These are phyloP conservation scores for Babesia ovis DNA, from an alignment of 169 alveolate species.

Conservation along the genomic window DNA sequence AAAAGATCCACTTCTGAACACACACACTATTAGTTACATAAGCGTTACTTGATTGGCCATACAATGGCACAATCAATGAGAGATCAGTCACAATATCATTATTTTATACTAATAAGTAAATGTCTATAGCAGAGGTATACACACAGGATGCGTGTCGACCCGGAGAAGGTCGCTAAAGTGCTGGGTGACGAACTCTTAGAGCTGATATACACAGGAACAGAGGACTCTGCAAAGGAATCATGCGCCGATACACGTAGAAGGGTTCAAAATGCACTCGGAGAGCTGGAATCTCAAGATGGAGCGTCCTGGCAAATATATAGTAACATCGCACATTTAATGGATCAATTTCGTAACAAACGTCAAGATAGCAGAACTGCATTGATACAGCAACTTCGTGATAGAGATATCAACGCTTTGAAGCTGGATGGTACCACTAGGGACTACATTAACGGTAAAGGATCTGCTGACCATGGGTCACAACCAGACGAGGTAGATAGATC, in stretches of 20 bases:
- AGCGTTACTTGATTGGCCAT: too few relatives aligned
- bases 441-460: slow-evolving; percentile 19
- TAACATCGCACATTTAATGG: not conserved
- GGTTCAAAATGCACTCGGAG: not conserved
- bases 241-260: not conserved
- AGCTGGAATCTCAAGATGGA: slow-evolving; percentile 6
- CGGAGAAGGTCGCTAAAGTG: slow-evolving; percentile 6
- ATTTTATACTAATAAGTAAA: too few relatives aligned
- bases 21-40: too few relatives aligned
- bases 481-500: slow-evolving; percentile 63
- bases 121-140: too few relatives aligned
- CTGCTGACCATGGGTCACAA: not conserved
- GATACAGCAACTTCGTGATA: not conserved
- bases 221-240: slow-evolving; percentile 9
- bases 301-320: not conserved
- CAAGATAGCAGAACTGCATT: not conserved
- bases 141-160: slow-evolving; percentile 4
- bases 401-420: not conserved
- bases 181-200: slow-evolving; percentile 37
- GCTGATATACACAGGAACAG: slow-evolving; percentile 20
- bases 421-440: not conserved
- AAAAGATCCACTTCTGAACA: too few relatives aligned
- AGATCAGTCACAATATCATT: too few relatives aligned
- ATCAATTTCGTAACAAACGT: not conserved
- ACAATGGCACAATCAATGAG: too few relatives aligned